Evolutionary conservation across 257 asterid species (phyloP).

Genomic region (Euphrasia confusa): DNA sequence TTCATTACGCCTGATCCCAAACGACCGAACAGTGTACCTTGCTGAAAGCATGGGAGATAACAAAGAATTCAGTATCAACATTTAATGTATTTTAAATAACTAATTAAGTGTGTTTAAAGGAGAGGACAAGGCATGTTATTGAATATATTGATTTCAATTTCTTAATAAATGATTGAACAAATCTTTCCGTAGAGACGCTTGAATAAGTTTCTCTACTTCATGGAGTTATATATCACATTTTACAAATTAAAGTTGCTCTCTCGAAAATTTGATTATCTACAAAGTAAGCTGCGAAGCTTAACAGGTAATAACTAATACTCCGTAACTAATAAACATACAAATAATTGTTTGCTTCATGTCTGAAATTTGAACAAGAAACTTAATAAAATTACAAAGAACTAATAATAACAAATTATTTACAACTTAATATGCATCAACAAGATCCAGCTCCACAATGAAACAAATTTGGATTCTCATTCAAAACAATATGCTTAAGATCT

Average conservation of each 20-base stretch:
- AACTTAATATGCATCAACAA: not conserved
- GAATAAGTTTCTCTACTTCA: not conserved
- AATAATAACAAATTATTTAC: not conserved
- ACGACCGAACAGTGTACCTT: conserved; percentile 41
- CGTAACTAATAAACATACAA: too few relatives aligned
- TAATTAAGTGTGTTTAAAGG: not conserved
- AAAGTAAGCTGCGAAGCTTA: too few relatives aligned
- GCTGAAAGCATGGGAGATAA: conserved; percentile 23
- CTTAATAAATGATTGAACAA: too few relatives aligned
- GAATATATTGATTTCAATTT: too few relatives aligned
- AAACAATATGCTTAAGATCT: too few relatives aligned
- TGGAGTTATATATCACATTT: not conserved
- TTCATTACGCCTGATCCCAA: conserved; percentile 43
- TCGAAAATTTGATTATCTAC: not conserved
- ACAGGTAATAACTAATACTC: too few relatives aligned
- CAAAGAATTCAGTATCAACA: not conserved
- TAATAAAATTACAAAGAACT: not conserved
- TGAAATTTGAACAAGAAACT: not conserved
- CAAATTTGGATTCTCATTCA: too few relatives aligned
- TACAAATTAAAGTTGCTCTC: not conserved
- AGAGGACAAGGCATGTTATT: too few relatives aligned
- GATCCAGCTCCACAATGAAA: not conserved
- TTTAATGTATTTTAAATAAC: not conserved
- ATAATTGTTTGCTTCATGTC: not conserved
- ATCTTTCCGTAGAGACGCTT: not conserved